phyloP scores from a whole-genome alignment of 1,284 basidiomycete species.

The Mycosarcoma mackinlayi region DNA sequence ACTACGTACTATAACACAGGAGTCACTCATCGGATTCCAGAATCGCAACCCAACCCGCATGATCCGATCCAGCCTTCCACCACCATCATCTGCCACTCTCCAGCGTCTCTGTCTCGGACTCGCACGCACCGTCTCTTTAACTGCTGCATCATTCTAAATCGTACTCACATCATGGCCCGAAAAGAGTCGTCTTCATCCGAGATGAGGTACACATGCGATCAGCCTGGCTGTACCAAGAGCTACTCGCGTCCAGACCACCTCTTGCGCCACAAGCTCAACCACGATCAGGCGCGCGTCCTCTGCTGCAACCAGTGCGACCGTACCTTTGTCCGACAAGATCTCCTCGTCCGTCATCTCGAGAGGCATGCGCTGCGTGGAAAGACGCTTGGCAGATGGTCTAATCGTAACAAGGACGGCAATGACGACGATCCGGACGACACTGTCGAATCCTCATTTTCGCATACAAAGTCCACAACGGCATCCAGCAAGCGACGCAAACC shows the following conservation, averaged over 20 bases:
- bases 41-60: no score
- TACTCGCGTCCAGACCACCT: conserved; percentile 58
- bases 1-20: no score
- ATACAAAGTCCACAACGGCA: conserved; percentile 1
- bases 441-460: conserved; percentile 9
- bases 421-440: conserved; percentile 34
- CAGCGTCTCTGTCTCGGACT: background rate
- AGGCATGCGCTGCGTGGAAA: conserved; percentile 52
- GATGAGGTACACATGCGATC: conserved; percentile 51
- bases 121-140: background rate
- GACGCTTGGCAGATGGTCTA: conserved; percentile 57
- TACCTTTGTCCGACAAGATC: conserved; percentile 59
- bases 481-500: conserved; percentile 29
- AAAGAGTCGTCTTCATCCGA: conserved; percentile 43
- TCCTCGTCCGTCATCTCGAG: conserved; percentile 55
- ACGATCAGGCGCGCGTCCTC: conserved; percentile 49
- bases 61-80: no score
- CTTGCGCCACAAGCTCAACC: conserved; percentile 57
- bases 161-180: conserved; percentile 22
- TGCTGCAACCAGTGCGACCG: conserved; percentile 57
- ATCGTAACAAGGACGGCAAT: conserved; percentile 36
- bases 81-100: no score
- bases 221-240: conserved; percentile 52
- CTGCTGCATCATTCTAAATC: no score
- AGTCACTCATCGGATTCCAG: no score